phyloP scores from a whole-genome alignment of 768 basidiomycete genomes.

The Paxillus involutus region DNA sequence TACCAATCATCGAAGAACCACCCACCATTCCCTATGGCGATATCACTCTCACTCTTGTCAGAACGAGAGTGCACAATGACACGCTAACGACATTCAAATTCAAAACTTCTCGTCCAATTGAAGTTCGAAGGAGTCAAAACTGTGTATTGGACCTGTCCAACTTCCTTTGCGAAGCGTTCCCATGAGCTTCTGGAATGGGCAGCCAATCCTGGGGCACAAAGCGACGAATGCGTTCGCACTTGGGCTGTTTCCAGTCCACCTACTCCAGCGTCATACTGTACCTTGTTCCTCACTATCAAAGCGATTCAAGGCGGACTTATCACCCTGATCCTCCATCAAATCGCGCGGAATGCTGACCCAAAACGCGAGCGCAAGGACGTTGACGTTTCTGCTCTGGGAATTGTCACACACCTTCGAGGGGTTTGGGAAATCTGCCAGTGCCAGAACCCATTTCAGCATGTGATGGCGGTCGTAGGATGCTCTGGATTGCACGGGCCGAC shows the following conservation, averaged over 20 bases:
- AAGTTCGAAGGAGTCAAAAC: slow-evolving; percentile 45
- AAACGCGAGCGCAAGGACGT: background rate
- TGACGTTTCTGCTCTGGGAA: slow-evolving; percentile 30
- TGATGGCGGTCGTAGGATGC: slow-evolving; percentile 30
- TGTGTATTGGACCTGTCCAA: slow-evolving; percentile 53
- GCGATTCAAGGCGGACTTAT: slow-evolving; percentile 52
- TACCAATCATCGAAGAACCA: slow-evolving; percentile 55
- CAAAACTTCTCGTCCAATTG: slow-evolving; percentile 33
- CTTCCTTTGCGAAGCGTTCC: slow-evolving; percentile 43
- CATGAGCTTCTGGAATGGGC: slow-evolving; percentile 52
- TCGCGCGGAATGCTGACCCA: slow-evolving; percentile 27
- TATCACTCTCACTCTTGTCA: slow-evolving; percentile 27
- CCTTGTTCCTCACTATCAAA: slow-evolving; percentile 53
- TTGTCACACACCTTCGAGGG: slow-evolving; percentile 50
- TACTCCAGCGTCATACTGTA: slow-evolving; percentile 3
- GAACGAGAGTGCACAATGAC: slow-evolving; percentile 17
- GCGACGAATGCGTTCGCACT: slow-evolving; percentile 64
- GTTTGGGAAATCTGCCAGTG: slow-evolving; percentile 48
- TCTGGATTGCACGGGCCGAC: slow-evolving; percentile 66
- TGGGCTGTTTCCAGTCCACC: slow-evolving; percentile 53
- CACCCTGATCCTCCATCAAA: slow-evolving; percentile 53
- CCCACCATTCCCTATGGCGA: slow-evolving; percentile 27
- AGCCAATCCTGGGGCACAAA: slow-evolving; percentile 41
- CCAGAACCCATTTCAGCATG: slow-evolving; percentile 22
- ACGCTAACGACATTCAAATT: slow-evolving; percentile 59